phyloP scores from a whole-genome alignment of 345 rosid species.

The Kandelia obovata region DNA sequence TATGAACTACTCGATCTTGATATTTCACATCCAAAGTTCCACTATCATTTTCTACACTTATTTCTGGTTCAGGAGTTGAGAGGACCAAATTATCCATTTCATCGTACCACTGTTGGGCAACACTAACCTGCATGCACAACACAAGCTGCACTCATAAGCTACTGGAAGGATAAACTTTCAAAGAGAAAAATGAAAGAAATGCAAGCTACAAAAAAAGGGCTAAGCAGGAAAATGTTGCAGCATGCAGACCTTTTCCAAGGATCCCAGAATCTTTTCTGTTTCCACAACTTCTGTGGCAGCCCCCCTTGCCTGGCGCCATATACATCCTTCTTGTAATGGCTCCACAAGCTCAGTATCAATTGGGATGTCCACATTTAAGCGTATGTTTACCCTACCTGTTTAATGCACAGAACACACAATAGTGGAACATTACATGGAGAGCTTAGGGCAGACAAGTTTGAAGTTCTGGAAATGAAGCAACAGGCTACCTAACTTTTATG shows the following conservation, averaged over 20 bases:
- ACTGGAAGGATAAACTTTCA: constrained; percentile 4
- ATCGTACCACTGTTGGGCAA: constrained; percentile 89
- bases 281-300: constrained; percentile 49
- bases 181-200: background rate
- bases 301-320: constrained; percentile 88
- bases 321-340: constrained; percentile 68
- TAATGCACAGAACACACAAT: constrained; percentile 4
- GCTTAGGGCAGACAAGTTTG: background rate
- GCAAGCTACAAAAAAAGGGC: background rate
- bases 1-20: constrained; percentile 42
- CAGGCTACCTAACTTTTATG: background rate
- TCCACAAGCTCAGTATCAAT: constrained; percentile 63
- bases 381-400: constrained; percentile 68
- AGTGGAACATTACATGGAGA: background rate
- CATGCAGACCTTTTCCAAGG: constrained; percentile 57
- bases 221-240: background rate
- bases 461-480: background rate
- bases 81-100: constrained; percentile 80
- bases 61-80: constrained; percentile 43
- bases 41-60: constrained; percentile 38
- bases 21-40: constrained; percentile 22
- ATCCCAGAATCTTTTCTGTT: constrained; percentile 36
- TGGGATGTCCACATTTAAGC: constrained; percentile 62
- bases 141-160: constrained; percentile 11
- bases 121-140: constrained; percentile 60